Percentiles rank a stretch among this genome's conserved stretches.
Evolutionary conservation across 768 basidiomycete species (phyloP).

Genomic region (Cyclocybe aegerita): DNA sequence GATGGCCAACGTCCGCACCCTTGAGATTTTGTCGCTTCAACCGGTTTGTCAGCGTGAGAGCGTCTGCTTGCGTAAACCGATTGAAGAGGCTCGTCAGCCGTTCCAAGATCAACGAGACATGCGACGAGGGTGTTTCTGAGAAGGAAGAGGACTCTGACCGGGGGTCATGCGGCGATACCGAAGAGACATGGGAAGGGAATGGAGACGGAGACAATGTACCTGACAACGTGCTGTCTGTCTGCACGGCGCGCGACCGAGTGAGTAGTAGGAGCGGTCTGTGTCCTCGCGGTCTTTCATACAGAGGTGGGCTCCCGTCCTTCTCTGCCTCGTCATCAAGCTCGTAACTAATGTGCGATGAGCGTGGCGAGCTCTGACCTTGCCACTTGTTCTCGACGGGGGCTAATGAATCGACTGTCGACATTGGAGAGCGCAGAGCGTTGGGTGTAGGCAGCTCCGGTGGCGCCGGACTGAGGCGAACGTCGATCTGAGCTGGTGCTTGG

Average conservation of each 20-base stretch:
- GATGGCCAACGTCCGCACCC: slow-evolving; percentile 82
- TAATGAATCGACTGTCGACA: slow-evolving; percentile 38
- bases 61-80: slow-evolving; percentile 73
- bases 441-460: slow-evolving; percentile 42
- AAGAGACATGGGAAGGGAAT: slow-evolving; percentile 35
- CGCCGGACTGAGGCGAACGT: slow-evolving; percentile 5
- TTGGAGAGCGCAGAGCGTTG: slow-evolving; percentile 43
- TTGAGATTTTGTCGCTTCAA: slow-evolving; percentile 88
- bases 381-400: slow-evolving; percentile 32
- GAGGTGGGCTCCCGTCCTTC: slow-evolving; percentile 28
- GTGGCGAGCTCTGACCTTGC: slow-evolving; percentile 26
- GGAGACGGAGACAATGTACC: slow-evolving; percentile 31
- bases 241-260: slow-evolving; percentile 64
- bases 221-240: slow-evolving; percentile 52
- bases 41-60: slow-evolving; percentile 83
- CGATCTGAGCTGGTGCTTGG: slow-evolving; percentile 14
- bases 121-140: slow-evolving; percentile 51
- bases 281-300: slow-evolving; percentile 35
- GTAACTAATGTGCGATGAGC: slow-evolving; percentile 36
- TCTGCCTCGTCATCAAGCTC: slow-evolving; percentile 41
- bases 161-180: slow-evolving; percentile 52
- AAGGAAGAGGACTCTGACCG: slow-evolving; percentile 78
- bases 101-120: slow-evolving; percentile 58
- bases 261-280: slow-evolving; percentile 51
- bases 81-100: slow-evolving; percentile 57